Evolutionary conservation across 2,329 filamentous ascomycete genomes (phyloP), one percentile per base, ranked within the genome.

Genomic region (Hymenoscyphus fraxineus): DNA sequence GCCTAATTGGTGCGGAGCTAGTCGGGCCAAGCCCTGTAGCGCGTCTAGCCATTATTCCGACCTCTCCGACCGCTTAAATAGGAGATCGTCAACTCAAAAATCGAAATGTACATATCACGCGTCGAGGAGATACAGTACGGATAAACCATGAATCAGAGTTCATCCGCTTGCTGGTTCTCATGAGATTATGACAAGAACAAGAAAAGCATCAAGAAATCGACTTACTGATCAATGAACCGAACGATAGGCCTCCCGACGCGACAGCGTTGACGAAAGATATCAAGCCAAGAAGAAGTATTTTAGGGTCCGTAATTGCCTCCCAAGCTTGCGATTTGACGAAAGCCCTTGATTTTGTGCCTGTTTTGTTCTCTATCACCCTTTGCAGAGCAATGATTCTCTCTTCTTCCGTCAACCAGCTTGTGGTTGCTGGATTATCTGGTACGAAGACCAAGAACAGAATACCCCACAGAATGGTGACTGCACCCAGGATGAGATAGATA

Each of bases 381-480:
- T 67, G 66, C 13, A 71, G 47, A 3, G 70, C 69, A 0, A 78
- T 78, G 6, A 81, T 77, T 66, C 77, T 76, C 68, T 81, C 78
- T n/a, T 70, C 71, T 47, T 77, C 73, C 1, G 72, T 76, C 19
- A 81, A 66, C 73, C 76, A 81, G 10, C 62, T 64, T 1, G 82
- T 79, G 55, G 77, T 75, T 68, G 83, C 80, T 1, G 81, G 82
- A 9, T 78, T 80, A 69, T 83, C 81, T 0, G 83, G 83, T 19
- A 85, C 73, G 64, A 80, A 65, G 69, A 77, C 79, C 44, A 79
- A 73, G 68, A 83, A 82, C 2, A 79, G 57, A 2, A 79, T 35
- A 0, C 59, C 76, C 60, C 39, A 77, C 67, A 66, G 73, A 71
- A 39, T 68, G n/a, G 19, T 74, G 69, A 68, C 60, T 13, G 70